Base-by-base conservation (phyloP, 1,284 basidiomycete species). In the Heliocybe sulcata region DNA sequence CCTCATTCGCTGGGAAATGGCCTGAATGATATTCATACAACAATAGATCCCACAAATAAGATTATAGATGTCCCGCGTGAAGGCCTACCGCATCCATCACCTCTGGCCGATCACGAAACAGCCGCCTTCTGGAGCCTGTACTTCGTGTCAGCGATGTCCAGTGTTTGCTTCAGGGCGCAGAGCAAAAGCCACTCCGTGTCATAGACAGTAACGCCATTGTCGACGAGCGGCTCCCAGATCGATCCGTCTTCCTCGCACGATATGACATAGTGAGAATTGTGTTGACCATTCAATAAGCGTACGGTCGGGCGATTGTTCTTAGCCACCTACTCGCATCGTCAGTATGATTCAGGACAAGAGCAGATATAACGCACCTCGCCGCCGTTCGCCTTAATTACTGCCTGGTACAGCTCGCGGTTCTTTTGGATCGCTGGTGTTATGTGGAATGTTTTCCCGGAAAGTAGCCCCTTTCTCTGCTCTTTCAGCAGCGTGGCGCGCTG, bases 361-460 rank as follows among this genome's bases (percentile, higher is more conserved):
- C 4, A 45, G 42, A 19, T 25, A 19, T 10, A 45, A 49, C 20
- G 47, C 20, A 90, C 86, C 70, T 82, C 77, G 1, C 88, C 90
- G 12, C 90, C 88, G 55, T 80, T 80, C 0, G 83, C 78, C 6
- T 70, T 67, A 16, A 91, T 73, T 6, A 92, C 80, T 54, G 79
- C 82, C 68, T 80, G 83, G 54, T 92, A 67, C 31, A 87, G 64
- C 57, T 81, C 82, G 27, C 68, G 64, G 49, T 83, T 80, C 0
- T 83, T 70, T 0, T 73, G 66, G 0, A 85, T 77, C 56, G 77
- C 81, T 0, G 79, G 75, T 0, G 89, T 92, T 54, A 91, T 69
- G 61, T 90, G 92, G 70, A 94, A 90, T 0, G 75, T 80, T 65
- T 80, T 79, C 2, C 79, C 79, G 6, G 75, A 70, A 56, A 94